A percentile compares a stretch with the other conserved stretches of the same genome.
phyloP scores from a whole-genome alignment of 1,284 basidiomycete species.

The Cystobasidiaceae sp. region DNA sequence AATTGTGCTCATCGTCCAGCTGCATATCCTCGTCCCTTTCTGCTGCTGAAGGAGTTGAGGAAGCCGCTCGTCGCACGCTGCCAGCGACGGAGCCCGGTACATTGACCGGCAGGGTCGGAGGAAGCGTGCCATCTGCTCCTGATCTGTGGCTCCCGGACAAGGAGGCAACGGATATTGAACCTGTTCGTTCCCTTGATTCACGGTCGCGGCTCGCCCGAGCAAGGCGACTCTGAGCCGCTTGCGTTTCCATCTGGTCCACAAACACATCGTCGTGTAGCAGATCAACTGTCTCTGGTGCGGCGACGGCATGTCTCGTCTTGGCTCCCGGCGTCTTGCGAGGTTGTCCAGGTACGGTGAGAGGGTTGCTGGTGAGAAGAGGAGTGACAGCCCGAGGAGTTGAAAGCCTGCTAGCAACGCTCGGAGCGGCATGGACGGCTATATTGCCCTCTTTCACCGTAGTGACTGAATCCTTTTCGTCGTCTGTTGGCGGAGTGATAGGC shows the following conservation, averaged over 20 bases:
- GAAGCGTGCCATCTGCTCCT: background rate
- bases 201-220: constrained; percentile 5
- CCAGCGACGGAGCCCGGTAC: too few species aligned
- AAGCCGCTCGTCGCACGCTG: background rate
- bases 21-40: constrained; percentile 25
- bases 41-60: constrained; percentile 16
- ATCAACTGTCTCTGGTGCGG: constrained; percentile 40
- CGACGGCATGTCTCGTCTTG: constrained; percentile 56
- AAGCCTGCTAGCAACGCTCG: constrained; percentile 44
- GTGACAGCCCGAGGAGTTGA: constrained; percentile 54
- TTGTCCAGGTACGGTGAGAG: constrained; percentile 31
- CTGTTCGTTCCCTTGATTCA: constrained; percentile 6
- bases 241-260: constrained; percentile 24
- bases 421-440: constrained; percentile 28
- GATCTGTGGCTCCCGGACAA: background rate
- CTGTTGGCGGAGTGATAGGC: constrained; percentile 50
- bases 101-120: background rate
- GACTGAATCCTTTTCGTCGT: constrained; percentile 65
- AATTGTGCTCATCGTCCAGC: background rate
- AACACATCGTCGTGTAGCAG: constrained; percentile 22
- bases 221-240: constrained; percentile 18
- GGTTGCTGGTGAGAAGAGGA: constrained; percentile 55
- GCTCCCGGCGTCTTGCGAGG: constrained; percentile 74
- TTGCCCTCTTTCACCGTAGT: constrained; percentile 60
- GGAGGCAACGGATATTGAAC: background rate